Conservation (phyloP, 352 stramenopile genomes). For the Pythium diclinum region DNA sequence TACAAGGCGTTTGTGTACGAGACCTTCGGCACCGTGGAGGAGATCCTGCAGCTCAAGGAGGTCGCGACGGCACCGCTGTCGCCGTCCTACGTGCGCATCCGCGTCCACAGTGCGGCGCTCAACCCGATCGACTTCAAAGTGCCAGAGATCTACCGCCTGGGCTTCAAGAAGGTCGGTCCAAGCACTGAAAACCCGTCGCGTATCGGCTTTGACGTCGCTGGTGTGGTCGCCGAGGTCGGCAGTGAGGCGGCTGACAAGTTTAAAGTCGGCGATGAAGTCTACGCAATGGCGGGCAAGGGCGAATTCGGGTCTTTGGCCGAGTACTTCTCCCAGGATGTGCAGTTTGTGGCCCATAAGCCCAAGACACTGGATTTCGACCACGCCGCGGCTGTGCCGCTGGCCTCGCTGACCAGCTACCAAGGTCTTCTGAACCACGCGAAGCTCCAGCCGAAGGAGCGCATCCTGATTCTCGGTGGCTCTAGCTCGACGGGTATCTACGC, state of each 20-base stretch:
- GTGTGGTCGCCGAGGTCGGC: conserved; percentile 32
- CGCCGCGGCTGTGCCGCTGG: conserved; percentile 32
- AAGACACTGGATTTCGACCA: conserved; percentile 36
- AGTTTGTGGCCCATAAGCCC: conserved; percentile 40
- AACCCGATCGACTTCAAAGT: conserved; percentile 35
- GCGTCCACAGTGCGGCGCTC: conserved; percentile 32
- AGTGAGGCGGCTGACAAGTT: conserved; percentile 24
- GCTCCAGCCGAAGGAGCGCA: conserved; percentile 16
- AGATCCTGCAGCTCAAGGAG: conserved; percentile 27
- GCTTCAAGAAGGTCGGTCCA: conserved; percentile 16
- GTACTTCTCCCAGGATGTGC: conserved; percentile 31
- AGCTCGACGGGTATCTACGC: conserved; percentile 28
- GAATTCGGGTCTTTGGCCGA: conserved; percentile 33
- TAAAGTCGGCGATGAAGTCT: conserved; percentile 14
- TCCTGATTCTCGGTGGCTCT: conserved; percentile 14
- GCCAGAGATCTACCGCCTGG: neutral
- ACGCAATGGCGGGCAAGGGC: conserved; percentile 19
- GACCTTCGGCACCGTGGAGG: conserved; percentile 26
- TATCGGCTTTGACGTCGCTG: conserved; percentile 40
- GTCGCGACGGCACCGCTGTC: conserved; percentile 21
- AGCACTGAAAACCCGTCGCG: conserved; percentile 23
- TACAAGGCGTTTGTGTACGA: conserved; percentile 34
- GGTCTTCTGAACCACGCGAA: conserved; percentile 23
- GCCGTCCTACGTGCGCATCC: conserved; percentile 31
- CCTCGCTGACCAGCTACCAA: conserved; percentile 35